phyloP scores from a whole-genome alignment of 306 rosid genomes.

The Cucurbita argyrosperma region DNA sequence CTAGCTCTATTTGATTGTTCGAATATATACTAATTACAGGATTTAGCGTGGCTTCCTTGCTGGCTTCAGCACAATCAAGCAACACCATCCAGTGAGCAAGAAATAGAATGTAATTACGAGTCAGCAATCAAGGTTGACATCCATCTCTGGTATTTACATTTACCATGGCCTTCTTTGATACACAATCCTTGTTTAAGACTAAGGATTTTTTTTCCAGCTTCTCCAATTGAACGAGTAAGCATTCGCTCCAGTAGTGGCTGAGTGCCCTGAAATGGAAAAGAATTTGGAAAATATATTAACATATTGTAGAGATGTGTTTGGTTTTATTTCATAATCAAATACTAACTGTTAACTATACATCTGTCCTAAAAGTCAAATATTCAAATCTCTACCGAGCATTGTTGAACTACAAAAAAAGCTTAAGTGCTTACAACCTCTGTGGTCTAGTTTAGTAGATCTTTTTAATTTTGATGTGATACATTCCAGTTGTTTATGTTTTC shows the following conservation, averaged over 20 bases:
- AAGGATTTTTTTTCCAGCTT: not conserved
- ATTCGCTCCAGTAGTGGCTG: not conserved
- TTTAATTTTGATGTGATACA: not conserved
- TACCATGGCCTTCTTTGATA: not conserved
- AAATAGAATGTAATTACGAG: slow-evolving; percentile 20
- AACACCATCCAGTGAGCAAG: slow-evolving; percentile 22
- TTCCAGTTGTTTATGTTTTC: not conserved
- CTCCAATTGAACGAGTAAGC: not conserved
- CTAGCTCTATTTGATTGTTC: not conserved
- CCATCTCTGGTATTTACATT: slow-evolving; percentile 9
- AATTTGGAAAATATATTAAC: not conserved
- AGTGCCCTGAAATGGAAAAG: not conserved
- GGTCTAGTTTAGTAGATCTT: not conserved
- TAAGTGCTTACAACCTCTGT: not conserved
- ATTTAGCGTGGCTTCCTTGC: slow-evolving; percentile 68
- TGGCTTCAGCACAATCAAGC: slow-evolving; percentile 69
- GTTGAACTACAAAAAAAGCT: not conserved
- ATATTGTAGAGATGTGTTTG: not conserved
- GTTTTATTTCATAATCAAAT: not conserved
- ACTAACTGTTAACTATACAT: not conserved
- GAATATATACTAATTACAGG: slow-evolving; percentile 25
- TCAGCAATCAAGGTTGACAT: slow-evolving; percentile 30
- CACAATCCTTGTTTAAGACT: not conserved
- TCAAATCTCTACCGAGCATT: not conserved
- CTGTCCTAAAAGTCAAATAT: not conserved